phyloP scores from a whole-genome alignment of 257 asterid genomes.

The Solanum chmielewskii region DNA sequence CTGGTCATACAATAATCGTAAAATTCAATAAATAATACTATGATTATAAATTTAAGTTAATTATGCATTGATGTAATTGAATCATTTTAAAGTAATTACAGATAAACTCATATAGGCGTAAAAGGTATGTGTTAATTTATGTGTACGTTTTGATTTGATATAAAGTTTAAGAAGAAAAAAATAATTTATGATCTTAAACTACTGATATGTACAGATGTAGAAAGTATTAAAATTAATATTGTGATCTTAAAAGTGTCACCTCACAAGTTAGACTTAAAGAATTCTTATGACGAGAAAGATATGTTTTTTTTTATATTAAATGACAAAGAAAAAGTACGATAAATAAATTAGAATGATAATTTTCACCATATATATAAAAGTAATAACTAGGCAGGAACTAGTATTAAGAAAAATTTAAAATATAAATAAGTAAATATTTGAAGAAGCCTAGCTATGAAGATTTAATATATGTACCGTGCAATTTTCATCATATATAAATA shows the following conservation, averaged over 20 bases:
- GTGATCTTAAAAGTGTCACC: not conserved
- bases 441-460: not conserved
- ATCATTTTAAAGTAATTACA: not conserved
- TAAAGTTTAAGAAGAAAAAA: not conserved
- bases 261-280: not conserved
- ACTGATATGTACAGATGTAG: not conserved
- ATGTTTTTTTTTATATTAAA: not conserved
- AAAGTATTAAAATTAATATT: not conserved
- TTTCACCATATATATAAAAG: not conserved
- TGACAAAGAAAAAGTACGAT: not conserved
- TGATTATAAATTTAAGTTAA: not conserved
- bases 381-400: not conserved
- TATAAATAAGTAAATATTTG: too few relatives aligned
- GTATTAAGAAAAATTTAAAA: too few relatives aligned
- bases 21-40: not conserved
- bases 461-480: too few relatives aligned
- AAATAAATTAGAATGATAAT: too few relatives aligned
- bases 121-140: not conserved
- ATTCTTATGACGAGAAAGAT: not conserved
- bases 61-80: not conserved
- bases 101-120: not conserved
- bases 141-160: not conserved
- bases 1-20: not conserved
- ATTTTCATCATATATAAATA: too few relatives aligned
- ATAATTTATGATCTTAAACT: not conserved